These are phyloP conservation scores for Fistulinella prunicolor DNA, from an alignment of 768 basidiomycete species.

Conservation along the genomic window DNA sequence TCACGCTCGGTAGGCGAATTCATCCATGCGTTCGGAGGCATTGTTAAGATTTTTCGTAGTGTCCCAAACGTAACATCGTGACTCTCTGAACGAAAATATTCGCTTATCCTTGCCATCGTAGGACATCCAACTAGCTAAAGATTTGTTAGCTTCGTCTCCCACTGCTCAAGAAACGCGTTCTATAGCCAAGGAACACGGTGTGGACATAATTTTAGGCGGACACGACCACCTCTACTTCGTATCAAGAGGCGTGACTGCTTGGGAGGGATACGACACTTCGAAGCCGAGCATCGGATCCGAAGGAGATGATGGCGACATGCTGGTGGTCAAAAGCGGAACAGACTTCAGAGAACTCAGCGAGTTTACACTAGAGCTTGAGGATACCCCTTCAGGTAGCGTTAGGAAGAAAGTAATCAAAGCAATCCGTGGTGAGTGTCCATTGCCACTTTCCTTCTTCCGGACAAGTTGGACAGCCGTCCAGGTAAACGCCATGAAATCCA, in stretches of 20 bases:
- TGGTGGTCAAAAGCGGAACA: slow-evolving; percentile 82
- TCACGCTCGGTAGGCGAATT: slow-evolving; percentile 59
- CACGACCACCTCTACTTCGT: slow-evolving; percentile 86
- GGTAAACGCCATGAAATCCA: slow-evolving; percentile 66
- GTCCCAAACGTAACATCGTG: slow-evolving; percentile 27
- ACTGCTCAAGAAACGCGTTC: slow-evolving; percentile 42
- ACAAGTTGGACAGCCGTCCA: slow-evolving; percentile 17
- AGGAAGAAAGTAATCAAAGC: slow-evolving; percentile 61
- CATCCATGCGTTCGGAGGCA: background rate
- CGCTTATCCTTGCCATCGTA: slow-evolving; percentile 29
- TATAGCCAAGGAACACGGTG: slow-evolving; percentile 62
- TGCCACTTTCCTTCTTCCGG: background rate
- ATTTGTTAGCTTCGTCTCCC: slow-evolving; percentile 58
- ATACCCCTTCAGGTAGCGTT: slow-evolving; percentile 59
- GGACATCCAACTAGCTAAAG: slow-evolving; percentile 72
- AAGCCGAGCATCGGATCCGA: slow-evolving; percentile 62
- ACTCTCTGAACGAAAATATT: background rate
- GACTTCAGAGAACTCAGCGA: slow-evolving; percentile 89
- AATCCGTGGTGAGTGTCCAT: slow-evolving; percentile 49
- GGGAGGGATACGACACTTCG: slow-evolving; percentile 62
- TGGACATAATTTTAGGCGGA: slow-evolving; percentile 81
- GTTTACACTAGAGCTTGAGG: slow-evolving; percentile 57
- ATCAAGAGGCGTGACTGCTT: slow-evolving; percentile 59
- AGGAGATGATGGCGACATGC: slow-evolving; percentile 64
- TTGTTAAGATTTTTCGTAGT: slow-evolving; percentile 16